Evolutionary conservation across 2,329 filamentous ascomycete species (phyloP), one percentile per base, ranked within the genome.

Genomic region (Pseudonectria foliicola): DNA sequence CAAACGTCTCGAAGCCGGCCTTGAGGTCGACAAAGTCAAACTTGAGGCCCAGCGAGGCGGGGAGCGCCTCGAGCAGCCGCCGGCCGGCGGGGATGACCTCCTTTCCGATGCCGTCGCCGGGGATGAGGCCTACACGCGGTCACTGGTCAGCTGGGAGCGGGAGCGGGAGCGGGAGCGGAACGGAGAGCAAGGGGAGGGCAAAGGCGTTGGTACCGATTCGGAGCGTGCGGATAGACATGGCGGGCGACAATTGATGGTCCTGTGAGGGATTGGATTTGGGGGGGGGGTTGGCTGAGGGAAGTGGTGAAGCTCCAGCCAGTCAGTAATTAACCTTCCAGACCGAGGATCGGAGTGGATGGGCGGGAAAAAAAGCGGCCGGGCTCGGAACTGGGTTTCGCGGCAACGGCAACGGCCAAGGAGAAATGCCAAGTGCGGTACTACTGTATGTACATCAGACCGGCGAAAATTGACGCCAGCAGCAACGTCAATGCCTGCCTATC

Each of bases 71-170:
- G 56, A 98, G 85, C 51, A 96, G 72, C 46, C 85, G 82, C 54
- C 87, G 85, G 33, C 90, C 92, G 35, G 92, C 85, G 48, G 92
- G 92, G 64, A 98, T 96, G 62, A 98, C 92, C 68, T 98, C 92
- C 60, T 86, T 86, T 66, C 92, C 92, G 67, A 98, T 98, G 65
- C 92, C 92, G 68, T 98, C 92, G 58, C 92, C 92, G 54, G 92
- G 85, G 60, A 98, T 96, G 54, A 96, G 85, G 62, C 89, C 89
- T 94, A n/a, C n/a, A n/a, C n/a, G 48, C n/a, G 7, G 18, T 5
- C 18, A 8, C 8, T 6, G 18, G 18, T 21, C 18, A 21, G 18
- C 18, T n/a, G n/a, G n/a, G n/a, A n/a, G n/a, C n/a, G n/a, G n/a
- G n/a, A n/a, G n/a, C n/a, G n/a, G n/a, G n/a, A n/a, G n/a, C n/a